Evolutionary conservation across 1,284 basidiomycete species (phyloP).

Genomic region (Rhodotorula sp.): DNA sequence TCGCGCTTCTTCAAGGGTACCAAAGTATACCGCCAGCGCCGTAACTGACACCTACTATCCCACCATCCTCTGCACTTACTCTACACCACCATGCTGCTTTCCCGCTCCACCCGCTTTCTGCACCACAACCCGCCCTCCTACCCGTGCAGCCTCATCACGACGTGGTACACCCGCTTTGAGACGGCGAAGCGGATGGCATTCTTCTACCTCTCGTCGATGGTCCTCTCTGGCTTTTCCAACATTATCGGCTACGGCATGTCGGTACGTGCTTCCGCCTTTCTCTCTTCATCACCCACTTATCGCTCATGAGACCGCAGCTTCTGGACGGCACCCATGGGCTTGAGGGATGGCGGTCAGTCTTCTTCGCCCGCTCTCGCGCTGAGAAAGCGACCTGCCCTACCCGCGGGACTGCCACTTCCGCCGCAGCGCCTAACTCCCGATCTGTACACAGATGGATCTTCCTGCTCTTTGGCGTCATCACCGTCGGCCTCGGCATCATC

Average conservation of each 20-base stretch:
- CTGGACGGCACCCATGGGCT: conserved; percentile 44
- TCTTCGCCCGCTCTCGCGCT: conserved; percentile 23
- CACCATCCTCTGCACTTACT: too few relatives aligned
- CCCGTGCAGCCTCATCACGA: conserved; percentile 49
- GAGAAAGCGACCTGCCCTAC: too few relatives aligned
- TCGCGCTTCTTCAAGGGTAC: not conserved
- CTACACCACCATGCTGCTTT: too few relatives aligned
- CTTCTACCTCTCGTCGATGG: conserved; percentile 54
- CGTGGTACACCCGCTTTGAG: conserved; percentile 56
- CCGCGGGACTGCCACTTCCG: not conserved
- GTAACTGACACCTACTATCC: too few relatives aligned
- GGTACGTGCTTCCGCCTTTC: too few relatives aligned
- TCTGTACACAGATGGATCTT: conserved; percentile 17
- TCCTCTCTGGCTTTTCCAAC: conserved; percentile 53
- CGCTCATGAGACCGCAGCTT: not conserved
- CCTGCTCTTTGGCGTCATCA: conserved; percentile 48
- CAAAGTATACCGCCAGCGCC: too few relatives aligned
- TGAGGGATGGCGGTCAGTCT: conserved; percentile 48
- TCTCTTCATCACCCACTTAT: too few relatives aligned
- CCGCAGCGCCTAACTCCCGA: too few relatives aligned
- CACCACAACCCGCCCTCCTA: conserved; percentile 43
- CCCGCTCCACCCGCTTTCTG: too few relatives aligned
- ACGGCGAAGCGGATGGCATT: conserved; percentile 52
- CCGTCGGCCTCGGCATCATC: conserved; percentile 48
- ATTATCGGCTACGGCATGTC: conserved; percentile 43